phyloP scores from a whole-genome alignment of 352 stramenopile genomes.

The Phytopythium aichiense region DNA sequence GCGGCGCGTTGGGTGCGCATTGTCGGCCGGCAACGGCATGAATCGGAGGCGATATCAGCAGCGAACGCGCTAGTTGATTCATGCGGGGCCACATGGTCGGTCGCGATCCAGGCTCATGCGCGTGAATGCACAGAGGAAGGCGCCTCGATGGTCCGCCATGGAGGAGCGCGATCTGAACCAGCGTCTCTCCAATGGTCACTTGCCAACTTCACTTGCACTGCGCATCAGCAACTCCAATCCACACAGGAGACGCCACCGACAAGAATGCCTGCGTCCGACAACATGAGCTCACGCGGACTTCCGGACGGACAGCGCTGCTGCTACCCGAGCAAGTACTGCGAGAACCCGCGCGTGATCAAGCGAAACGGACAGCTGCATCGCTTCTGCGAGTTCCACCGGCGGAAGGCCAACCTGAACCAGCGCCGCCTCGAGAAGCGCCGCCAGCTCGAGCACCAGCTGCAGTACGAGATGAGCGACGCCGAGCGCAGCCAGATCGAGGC shows the following conservation, averaged over 20 bases:
- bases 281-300: background rate
- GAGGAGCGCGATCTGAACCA: background rate
- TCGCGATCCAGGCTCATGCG: background rate
- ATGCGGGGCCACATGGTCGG: background rate
- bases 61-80: background rate
- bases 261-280: background rate
- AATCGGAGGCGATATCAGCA: background rate
- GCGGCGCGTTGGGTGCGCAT: background rate
- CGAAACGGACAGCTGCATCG: constrained; percentile 33
- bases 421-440: constrained; percentile 27
- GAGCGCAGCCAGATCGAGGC: constrained; percentile 12
- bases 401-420: constrained; percentile 41
- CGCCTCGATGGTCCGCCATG: background rate
- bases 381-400: constrained; percentile 32
- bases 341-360: constrained; percentile 35
- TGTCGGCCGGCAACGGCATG: background rate
- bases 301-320: constrained; percentile 14
- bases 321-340: constrained; percentile 36
- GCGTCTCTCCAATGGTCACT: background rate
- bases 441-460: constrained; percentile 9
- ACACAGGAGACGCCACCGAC: background rate
- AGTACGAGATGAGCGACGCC: constrained; percentile 3
- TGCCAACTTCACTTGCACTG: background rate
- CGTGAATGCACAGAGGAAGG: background rate
- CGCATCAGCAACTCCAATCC: background rate